Evolutionary conservation across 345 rosid species (phyloP), one percentile per base, ranked within the genome.

Genomic region (Draba incana): DNA sequence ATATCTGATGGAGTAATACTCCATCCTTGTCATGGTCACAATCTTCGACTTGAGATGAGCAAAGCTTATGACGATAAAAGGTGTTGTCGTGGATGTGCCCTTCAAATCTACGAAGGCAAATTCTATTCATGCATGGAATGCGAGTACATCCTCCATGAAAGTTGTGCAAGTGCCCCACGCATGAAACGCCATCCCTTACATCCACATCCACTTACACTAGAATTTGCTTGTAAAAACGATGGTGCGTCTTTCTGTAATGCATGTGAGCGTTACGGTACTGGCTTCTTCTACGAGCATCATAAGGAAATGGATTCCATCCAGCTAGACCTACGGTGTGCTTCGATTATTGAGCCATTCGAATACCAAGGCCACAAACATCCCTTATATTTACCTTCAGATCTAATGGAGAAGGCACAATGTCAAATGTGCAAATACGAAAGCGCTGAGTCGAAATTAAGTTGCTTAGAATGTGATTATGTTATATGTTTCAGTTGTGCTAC

Each of bases 1-100:
- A 41, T 59, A 42, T 37, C 47, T 42, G 64, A 59, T 41, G 48
- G 48, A 23, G 27, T 59, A 3, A 59, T 59, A 59, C 47, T 12
- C 6, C 64, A 59, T 42, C 8, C 5, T 24, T 39, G 1, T 12
- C 64, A 59, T 43, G 5, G 11, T 8, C 64, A 59, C 15, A 0
- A 59, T 24, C 35, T 59, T 0, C 10, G 3, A 25, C 33, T 59
- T 27, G 35, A 42, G 50, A 59, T 25, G 2, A 25, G 5, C 5
- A 42, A 0, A 7, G 38, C 6, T 2, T 24, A 10, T 10, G 35
- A 42, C 12, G 38, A 4, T 6, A 6, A 3, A 0, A 43, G 13
- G 35, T 27, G 4, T 41, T 59, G 64, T 13, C 49, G 11, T 10
- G 62, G 13, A 8, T 57, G 62, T 12, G 27, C 8, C 2, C 28